Base-by-base conservation (phyloP, 805 yeast genomes). In the Candida argentea region DNA sequence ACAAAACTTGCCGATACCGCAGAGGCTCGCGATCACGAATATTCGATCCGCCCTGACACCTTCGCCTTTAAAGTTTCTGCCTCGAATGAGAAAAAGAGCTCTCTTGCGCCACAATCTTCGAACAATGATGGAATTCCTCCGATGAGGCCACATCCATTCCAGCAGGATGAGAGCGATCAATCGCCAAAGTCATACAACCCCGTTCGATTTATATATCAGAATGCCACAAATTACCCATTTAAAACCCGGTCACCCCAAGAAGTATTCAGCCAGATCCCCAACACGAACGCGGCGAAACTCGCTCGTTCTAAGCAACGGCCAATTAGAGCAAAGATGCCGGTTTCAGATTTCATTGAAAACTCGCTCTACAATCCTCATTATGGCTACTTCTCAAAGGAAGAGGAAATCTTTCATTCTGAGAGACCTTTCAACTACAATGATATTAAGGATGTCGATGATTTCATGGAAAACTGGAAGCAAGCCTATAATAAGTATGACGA, bases 321-420 rank as follows among this genome's bases (percentile, higher is more conserved):
- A 0, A 55, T 39, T 18, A 62, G 67, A 16, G 68, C 73, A 5
- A 77, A 79, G 46, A 77, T 84, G 87, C 56, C 76, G n/a, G 55
- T 77, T 0, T 58, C 81, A 7, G 94, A 82, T 42, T 85, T 80
- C 52, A 85, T 84, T 32, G 93, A 83, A 42, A 93, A 84, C 48
- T 76, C 89, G 12, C 54, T 84, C 40, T 84, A 84, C 47, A 81
- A 85, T 51, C 85, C 89, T 0, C 44, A 65, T 37, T 84, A 84
- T 47, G 95, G 95, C 1, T 85, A 84, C 50, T 84, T 84, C 42
- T 66, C 85, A 2, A 69, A 73, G 39, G 80, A 80, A 38, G 93
- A 81, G 6, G 81, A 77, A 43, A 82, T 82, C 38, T 82, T 76
- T 50, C 77, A 78, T 33, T 74, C 76, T 2, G 70, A 67, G 15